Evolutionary conservation across 768 basidiomycete genomes (phyloP), one percentile per base, ranked within the genome.

Genomic region (Pulveroboletus sp.): DNA sequence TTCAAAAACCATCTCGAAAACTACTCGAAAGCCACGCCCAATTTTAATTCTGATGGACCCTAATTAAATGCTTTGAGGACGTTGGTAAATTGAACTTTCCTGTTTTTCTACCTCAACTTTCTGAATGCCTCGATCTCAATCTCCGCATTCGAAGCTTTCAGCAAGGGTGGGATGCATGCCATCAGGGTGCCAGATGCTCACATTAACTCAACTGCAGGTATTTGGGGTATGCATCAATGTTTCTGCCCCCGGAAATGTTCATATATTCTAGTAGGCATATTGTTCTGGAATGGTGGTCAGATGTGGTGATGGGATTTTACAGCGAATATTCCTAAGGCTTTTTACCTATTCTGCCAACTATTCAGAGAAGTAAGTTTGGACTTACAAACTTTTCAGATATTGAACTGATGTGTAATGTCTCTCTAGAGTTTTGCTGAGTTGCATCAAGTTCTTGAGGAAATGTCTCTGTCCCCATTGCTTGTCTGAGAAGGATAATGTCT

Each of bases 391-490:
- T n/a, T n/a, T n/a, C n/a, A n/a, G n/a, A n/a, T n/a, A n/a, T n/a
- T n/a, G n/a, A n/a, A n/a, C n/a, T n/a, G n/a, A n/a, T n/a, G n/a
- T n/a, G n/a, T n/a, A n/a, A n/a, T n/a, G n/a, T n/a, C n/a, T n/a
- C 25, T 10, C 5, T 19, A 35, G 47, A 17, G 51, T 61, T 6
- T 47, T 66, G 1, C 27, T 64, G 1, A 59, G 58, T 2, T 59
- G 53, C 2, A 57, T 66, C 35, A 58, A 56, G 10, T 52, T 61
- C 21, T 33, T 64, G 0, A 62, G 65, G 0, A 35, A 45, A n/a
- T 65, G 60, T 34, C 60, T 57, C 0, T 68, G 65, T 35, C 65
- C 66, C 1, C 49, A 50, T 2, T 68, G 65, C 49, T 38, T 52
- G 0, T 45, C 65, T 11, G 21, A 50, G 33, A 63, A 58, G n/a